phyloP scores from a whole-genome alignment of 2,329 filamentous ascomycete genomes.

The Diaporthe citri region DNA sequence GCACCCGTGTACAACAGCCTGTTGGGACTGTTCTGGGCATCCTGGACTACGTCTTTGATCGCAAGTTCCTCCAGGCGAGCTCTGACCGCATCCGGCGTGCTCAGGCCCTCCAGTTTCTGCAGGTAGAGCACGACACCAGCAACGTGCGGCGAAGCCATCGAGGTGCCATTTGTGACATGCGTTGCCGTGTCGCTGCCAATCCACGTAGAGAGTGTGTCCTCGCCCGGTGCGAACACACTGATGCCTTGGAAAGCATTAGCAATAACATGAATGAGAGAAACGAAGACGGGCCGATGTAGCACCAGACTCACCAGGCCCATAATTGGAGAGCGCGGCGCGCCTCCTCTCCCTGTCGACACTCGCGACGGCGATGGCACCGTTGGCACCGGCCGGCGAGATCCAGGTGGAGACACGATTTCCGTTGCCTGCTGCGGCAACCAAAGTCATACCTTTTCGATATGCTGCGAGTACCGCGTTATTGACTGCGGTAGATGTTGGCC shows the following conservation, averaged over 20 bases:
- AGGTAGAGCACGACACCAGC: conserved; percentile 73
- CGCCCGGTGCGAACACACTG: conserved; percentile 61
- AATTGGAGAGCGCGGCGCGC: conserved; percentile 59
- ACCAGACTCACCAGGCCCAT: conserved; percentile 47
- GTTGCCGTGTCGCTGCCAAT: conserved; percentile 52
- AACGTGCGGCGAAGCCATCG: conserved; percentile 73
- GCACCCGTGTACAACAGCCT: conserved; percentile 1
- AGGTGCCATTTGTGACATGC: conserved; percentile 68
- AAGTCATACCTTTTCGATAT: conserved; percentile 3
- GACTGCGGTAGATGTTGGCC: neutral
- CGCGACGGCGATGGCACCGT: conserved; percentile 57
- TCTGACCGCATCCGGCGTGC: conserved; percentile 5
- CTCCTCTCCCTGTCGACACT: conserved; percentile 50
- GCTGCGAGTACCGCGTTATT: conserved; percentile 1
- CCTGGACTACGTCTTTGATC: conserved; percentile 1
- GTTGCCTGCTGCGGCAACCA: neutral
- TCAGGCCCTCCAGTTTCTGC: conserved; percentile 29
- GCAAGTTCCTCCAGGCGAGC: conserved; percentile 6
- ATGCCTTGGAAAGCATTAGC: conserved; percentile 44
- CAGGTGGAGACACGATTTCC: neutral
- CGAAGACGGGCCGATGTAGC: too few relatives aligned
- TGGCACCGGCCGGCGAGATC: conserved; percentile 52
- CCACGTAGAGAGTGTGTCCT: conserved; percentile 57
- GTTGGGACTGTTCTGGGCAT: conserved; percentile 3
- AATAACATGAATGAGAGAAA: neutral